Evolutionary conservation across 192 early-diverging fungal genomes (phyloP), one percentile per base, ranked within the genome.

Genomic region (Umbelopsis sp.): DNA sequence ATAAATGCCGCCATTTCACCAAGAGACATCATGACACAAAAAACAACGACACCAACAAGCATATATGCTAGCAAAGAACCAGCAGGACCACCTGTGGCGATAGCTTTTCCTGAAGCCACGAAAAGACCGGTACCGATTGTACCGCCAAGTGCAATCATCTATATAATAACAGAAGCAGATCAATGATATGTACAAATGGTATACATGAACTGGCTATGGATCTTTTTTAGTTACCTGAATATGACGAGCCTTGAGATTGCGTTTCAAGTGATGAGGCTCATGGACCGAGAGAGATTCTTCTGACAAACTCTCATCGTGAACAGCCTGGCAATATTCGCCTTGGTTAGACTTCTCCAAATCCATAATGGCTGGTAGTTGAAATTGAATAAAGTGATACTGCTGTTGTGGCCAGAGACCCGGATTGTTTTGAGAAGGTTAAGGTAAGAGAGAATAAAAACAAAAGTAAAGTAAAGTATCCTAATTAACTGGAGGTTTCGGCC

Each of bases 1-100:
- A 94, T 89, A 32, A 86, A 84, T 0, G 94, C 87, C 1, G 91
- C 88, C 89, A 95, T 89, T 68, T 95, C 94, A 74, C 91, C 94
- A 65, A 95, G 80, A 68, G 89, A 89, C 65, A 89, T 91, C 76
- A 89, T 85, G 25, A 88, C 81, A 49, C 84, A 87, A 66, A 84
- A 90, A 12, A 90, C 87, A 74, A 87, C 81, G 4, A 85, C 71
- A 62, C 87, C 87, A 1, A 90, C 89, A 17, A 88, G 65, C 2
- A 73, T 38, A 62, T 89, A 95, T 22, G 87, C 88, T 5, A 92
- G 66, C 65, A 95, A 80, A 1, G 89, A 84, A 36, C 94, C 92
- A 4, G 85, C 85, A 3, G 94, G 91, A 0, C 94, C 94, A 21
- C 89, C 92, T 0, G 71, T 65, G 2, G 88, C 83, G 20, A 95